Base-by-base conservation (phyloP, 106 monocot genomes). In the Ottelia alismoides region DNA sequence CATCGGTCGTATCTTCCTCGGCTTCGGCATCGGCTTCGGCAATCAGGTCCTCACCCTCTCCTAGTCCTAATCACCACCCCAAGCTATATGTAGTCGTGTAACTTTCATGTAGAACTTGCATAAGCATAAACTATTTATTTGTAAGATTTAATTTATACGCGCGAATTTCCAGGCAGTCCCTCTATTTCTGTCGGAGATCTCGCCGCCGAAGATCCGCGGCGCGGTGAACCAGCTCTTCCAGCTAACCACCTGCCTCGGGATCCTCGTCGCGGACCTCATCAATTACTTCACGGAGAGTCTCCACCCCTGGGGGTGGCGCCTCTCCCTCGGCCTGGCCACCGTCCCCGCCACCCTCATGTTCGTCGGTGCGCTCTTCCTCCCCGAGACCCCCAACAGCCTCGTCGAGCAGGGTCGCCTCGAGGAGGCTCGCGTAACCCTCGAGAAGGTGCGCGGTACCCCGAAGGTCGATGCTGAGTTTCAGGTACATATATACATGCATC, bases 21-120 rank as follows among this genome's bases (percentile, higher is more conserved):
- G 77, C 11, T 30, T 72, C 43, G 77, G 77, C 16, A 72, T 78
- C 28, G 77, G 77, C 11, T 78, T 72, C 45, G 77, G 63, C 18
- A 78, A 78, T 28, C 76, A 76, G 45, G 72, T 72, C 5, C 19
- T 27, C 32, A 31, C 22, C n/a, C n/a, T n/a, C n/a, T n/a, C n/a
- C n/a, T n/a, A n/a, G n/a, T n/a, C n/a, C n/a, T n/a, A n/a, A n/a
- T n/a, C n/a, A n/a, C n/a, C n/a, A n/a, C n/a, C n/a, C n/a, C n/a
- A n/a, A n/a, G n/a, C n/a, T 14, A 11, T 17, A 21, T 18, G 17
- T 0, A 51, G 14, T 51, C 25, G 26, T 20, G 17, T 27, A 1
- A 22, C 26, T 52, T 10, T 52, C 21, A 52, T 10, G 16, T 52
- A n/a, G n/a, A n/a, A n/a, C n/a, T n/a, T n/a, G n/a, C n/a, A n/a